Evolutionary conservation across 805 yeast genomes (phyloP).

Genomic region (Yamadazyma olivae): DNA sequence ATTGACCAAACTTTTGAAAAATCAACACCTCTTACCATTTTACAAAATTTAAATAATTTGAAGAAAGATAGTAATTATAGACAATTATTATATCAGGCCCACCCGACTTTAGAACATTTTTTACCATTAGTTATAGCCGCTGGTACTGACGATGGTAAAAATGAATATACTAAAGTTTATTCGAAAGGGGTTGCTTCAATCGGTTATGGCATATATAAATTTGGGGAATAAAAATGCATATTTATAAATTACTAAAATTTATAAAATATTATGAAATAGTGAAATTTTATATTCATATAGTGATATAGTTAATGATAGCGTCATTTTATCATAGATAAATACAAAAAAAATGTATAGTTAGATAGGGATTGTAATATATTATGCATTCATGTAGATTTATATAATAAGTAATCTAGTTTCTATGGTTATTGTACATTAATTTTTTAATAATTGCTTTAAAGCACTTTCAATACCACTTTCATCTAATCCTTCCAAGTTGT

Average conservation of each 20-base stretch:
- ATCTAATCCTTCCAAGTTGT: constrained; percentile 46
- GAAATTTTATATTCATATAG: too few species aligned
- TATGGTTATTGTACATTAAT: background rate
- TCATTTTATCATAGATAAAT: too few species aligned
- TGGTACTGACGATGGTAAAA: constrained; percentile 47
- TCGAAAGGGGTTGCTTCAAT: constrained; percentile 42
- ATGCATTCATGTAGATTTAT: too few species aligned
- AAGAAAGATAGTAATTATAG: constrained; percentile 16
- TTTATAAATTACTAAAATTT: background rate
- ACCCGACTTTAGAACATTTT: constrained; percentile 77
- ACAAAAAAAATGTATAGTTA: too few species aligned
- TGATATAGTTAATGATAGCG: too few species aligned
- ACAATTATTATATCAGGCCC: constrained; percentile 48
- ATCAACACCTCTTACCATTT: constrained; percentile 11
- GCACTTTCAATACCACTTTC: constrained; percentile 43
- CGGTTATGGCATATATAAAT: constrained; percentile 71
- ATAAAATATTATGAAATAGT: too few species aligned
- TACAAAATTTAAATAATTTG: constrained; percentile 13
- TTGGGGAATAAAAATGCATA: constrained; percentile 13
- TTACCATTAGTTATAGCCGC: constrained; percentile 62
- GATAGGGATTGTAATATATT: too few species aligned
- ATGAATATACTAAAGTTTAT: constrained; percentile 43
- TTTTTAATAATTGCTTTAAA: constrained; percentile 37
- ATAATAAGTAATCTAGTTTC: too few species aligned
- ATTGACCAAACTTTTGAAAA: constrained; percentile 31